phyloP scores from a whole-genome alignment of 176 grass and related monocot genomes.

The Leersia perrieri region DNA sequence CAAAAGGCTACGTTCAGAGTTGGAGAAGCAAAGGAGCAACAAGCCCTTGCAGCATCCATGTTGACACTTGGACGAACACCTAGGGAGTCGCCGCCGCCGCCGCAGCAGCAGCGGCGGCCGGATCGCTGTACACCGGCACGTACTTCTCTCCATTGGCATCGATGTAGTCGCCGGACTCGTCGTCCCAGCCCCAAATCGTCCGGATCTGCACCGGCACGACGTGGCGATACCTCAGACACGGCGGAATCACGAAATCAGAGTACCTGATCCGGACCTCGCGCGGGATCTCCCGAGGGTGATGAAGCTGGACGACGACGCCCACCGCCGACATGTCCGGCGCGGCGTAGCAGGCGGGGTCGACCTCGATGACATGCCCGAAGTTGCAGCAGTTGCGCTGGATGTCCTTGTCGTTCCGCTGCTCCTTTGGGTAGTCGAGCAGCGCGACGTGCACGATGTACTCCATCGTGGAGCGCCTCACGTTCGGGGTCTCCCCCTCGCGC shows the following conservation, averaged over 20 bases:
- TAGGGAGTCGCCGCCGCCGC: too few species aligned
- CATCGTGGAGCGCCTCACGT: too few species aligned
- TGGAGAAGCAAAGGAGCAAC: too few species aligned
- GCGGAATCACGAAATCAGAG: too few species aligned
- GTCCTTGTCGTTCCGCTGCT: background rate
- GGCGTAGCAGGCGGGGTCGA: background rate
- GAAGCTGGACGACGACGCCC: background rate
- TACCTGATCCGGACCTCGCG: background rate
- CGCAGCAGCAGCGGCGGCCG: too few species aligned
- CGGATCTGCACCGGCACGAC: slow-evolving; percentile 20
- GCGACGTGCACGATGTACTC: background rate
- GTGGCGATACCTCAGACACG: background rate
- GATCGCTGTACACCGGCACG: too few species aligned
- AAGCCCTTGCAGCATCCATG: too few species aligned
- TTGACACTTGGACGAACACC: too few species aligned
- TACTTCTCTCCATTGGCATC: background rate
- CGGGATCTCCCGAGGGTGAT: background rate
- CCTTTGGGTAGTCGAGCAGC: background rate
- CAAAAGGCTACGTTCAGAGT: too few species aligned
- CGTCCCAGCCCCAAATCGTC: too few species aligned
- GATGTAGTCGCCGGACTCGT: background rate
- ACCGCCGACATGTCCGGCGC: background rate
- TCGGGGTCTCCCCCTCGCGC: background rate
- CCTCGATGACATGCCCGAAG: background rate
- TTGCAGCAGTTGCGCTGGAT: background rate